Evolutionary conservation across 495 filamentous ascomycete genomes (phyloP).

Genomic region (Penicillium coffeae): DNA sequence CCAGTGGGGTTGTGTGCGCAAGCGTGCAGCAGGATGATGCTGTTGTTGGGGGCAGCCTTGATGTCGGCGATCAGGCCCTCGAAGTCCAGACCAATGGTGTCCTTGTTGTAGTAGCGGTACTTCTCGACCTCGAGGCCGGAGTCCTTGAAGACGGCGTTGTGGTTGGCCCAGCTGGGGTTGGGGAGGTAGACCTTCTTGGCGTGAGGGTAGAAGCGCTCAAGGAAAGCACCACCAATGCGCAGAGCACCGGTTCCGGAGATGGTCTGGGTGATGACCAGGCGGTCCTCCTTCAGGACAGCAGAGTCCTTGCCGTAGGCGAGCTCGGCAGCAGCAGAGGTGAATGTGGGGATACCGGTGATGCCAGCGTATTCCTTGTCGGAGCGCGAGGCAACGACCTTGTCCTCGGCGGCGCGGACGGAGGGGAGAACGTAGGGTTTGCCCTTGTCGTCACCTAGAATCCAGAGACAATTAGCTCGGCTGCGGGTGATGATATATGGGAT

Average conservation of each 20-base stretch:
- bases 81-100: slow-evolving; percentile 96
- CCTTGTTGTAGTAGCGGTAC: slow-evolving; percentile 98
- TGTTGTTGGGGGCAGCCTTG: slow-evolving; percentile 80
- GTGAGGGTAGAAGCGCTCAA: slow-evolving; percentile 82
- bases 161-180: slow-evolving; percentile 96
- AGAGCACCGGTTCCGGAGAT: slow-evolving; percentile 97
- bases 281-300: slow-evolving; percentile 66
- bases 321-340: slow-evolving; percentile 85
- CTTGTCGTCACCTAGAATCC: slow-evolving; percentile 71
- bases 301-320: slow-evolving; percentile 87
- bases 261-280: slow-evolving; percentile 90
- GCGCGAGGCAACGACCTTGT: slow-evolving; percentile 70
- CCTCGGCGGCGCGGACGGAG: slow-evolving; percentile 84
- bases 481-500: background rate
- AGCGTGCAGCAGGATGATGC: slow-evolving; percentile 89
- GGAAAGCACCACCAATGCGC: slow-evolving; percentile 89
- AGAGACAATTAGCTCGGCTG: slow-evolving; percentile 10
- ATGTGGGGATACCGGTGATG: slow-evolving; percentile 91
- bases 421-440: slow-evolving; percentile 97
- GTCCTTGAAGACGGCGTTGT: slow-evolving; percentile 93
- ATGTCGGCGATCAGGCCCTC: slow-evolving; percentile 90
- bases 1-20: slow-evolving; percentile 99
- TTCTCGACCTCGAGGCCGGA: slow-evolving; percentile 83
- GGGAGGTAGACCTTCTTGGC: slow-evolving; percentile 95
- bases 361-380: slow-evolving; percentile 97